Percentiles rank a stretch among this genome's conserved stretches.
Conservation (phyloP, 2,329 filamentous ascomycete genomes). For the Blumeria hordei region DNA sequence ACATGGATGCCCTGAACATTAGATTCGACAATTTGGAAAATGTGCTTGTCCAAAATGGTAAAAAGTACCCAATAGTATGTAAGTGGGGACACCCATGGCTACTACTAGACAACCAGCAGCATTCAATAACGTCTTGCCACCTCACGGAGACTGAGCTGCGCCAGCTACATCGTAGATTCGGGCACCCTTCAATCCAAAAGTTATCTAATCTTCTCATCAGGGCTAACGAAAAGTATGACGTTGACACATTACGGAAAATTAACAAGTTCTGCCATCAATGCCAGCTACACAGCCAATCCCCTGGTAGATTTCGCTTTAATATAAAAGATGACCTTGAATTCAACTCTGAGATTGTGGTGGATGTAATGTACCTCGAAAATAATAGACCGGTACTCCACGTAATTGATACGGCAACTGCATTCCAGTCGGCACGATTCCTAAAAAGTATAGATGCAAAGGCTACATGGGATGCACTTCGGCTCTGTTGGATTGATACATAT, state of each 20-base stretch:
- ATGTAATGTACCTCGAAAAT: conserved; percentile 1
- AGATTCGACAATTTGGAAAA: conserved; percentile 1
- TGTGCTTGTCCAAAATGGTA: not conserved
- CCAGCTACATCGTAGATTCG: not conserved
- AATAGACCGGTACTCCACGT: conserved; percentile 1
- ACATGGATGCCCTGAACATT: not conserved
- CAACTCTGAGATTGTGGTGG: conserved; percentile 2
- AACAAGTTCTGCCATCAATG: not conserved
- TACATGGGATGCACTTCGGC: conserved; percentile 1
- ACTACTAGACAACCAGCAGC: not conserved
- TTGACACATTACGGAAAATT: not conserved
- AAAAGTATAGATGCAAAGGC: not conserved
- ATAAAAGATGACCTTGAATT: not conserved
- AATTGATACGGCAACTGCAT: conserved; percentile 1
- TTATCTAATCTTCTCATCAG: not conserved
- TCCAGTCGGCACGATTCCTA: conserved; percentile 1
- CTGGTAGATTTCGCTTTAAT: not conserved
- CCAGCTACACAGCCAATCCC: not conserved
- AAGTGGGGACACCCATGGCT: conserved; percentile 1
- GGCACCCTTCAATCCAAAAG: not conserved
- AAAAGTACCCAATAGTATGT: not conserved
- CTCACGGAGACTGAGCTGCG: not conserved
- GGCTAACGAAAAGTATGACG: not conserved
- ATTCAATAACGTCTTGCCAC: not conserved
- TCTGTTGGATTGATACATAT: conserved; percentile 4